These are phyloP conservation scores for Erigeron canadensis DNA, from an alignment of 129 eudicot species.

Conservation along the genomic window DNA sequence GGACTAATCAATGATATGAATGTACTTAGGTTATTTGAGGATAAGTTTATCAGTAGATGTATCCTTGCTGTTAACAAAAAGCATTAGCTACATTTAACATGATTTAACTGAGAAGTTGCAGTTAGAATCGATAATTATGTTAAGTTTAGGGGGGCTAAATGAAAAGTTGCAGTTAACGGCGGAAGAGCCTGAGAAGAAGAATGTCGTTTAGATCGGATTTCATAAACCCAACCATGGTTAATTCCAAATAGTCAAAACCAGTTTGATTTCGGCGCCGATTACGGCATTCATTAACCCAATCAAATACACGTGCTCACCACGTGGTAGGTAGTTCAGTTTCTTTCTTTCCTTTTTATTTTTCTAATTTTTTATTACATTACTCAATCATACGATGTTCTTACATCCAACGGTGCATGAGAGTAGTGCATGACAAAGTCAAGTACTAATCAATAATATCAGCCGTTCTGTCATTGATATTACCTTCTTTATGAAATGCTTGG, in stretches of 20 bases:
- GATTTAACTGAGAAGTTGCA: too few relatives aligned
- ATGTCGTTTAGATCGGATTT: constrained; percentile 5
- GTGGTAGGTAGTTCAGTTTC: constrained; percentile 20
- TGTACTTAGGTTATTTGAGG: too few relatives aligned
- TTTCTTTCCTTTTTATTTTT: too few relatives aligned
- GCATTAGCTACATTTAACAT: too few relatives aligned
- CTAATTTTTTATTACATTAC: too few relatives aligned
- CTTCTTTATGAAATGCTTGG: too few relatives aligned
- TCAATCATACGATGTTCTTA: neutral
- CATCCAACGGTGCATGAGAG: constrained; percentile 11
- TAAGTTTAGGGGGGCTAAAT: neutral
- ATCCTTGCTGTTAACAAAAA: too few relatives aligned
- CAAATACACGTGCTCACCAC: constrained; percentile 26
- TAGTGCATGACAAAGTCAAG: too few relatives aligned
- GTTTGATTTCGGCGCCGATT: constrained; percentile 26
- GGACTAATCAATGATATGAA: too few relatives aligned
- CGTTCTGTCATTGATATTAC: too few relatives aligned
- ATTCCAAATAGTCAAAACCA: neutral
- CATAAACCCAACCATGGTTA: constrained; percentile 21
- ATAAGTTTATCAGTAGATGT: too few relatives aligned
- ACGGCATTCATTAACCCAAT: constrained; percentile 18
- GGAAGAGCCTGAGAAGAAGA: neutral
- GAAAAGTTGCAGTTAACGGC: neutral
- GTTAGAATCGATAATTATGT: neutral
- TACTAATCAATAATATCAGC: too few relatives aligned